Evolutionary conservation across 768 basidiomycete species (phyloP).

Genomic region (Cyclocybe cylindracea): DNA sequence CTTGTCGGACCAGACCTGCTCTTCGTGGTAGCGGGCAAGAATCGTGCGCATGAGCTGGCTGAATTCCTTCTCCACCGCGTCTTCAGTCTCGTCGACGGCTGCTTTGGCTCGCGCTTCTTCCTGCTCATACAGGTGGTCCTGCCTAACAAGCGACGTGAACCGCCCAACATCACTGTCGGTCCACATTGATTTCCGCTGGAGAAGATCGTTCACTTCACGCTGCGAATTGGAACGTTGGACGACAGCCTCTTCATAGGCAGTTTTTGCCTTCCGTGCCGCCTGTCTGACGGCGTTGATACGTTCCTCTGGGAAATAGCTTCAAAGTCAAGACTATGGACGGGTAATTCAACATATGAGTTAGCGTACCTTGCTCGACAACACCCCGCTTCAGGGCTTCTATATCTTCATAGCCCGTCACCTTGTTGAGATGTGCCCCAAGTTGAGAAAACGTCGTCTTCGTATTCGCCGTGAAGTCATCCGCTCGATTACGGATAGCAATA

Average conservation of each 20-base stretch:
- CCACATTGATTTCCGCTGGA: constrained; percentile 95
- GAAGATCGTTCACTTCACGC: constrained; percentile 92
- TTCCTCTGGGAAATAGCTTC: constrained; percentile 52
- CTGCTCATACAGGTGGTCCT: constrained; percentile 87
- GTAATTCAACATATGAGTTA: constrained; percentile 8
- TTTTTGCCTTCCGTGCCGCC: constrained; percentile 73
- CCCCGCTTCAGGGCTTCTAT: constrained; percentile 80
- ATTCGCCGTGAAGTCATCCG: constrained; percentile 57
- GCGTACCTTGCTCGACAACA: constrained; percentile 81
- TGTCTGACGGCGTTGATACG: constrained; percentile 67
- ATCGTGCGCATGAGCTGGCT: constrained; percentile 86
- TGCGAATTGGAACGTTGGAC: constrained; percentile 80
- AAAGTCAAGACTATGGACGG: not conserved
- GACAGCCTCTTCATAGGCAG: constrained; percentile 78
- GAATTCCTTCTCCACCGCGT: constrained; percentile 84
- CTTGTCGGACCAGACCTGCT: constrained; percentile 99
- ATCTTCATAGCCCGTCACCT: constrained; percentile 88
- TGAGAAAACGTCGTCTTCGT: constrained; percentile 67
- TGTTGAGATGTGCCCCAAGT: constrained; percentile 80
- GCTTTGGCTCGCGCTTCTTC: constrained; percentile 72
- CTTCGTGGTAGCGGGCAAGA: constrained; percentile 93
- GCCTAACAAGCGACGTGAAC: constrained; percentile 88
- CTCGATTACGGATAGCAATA: constrained; percentile 48
- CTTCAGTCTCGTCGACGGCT: constrained; percentile 69
- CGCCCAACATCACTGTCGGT: constrained; percentile 81